Percentiles rank a stretch among this genome's conserved stretches.
Evolutionary conservation across 192 early-diverging fungal genomes (phyloP).

Genomic region (Pilobolus umbonatus): DNA sequence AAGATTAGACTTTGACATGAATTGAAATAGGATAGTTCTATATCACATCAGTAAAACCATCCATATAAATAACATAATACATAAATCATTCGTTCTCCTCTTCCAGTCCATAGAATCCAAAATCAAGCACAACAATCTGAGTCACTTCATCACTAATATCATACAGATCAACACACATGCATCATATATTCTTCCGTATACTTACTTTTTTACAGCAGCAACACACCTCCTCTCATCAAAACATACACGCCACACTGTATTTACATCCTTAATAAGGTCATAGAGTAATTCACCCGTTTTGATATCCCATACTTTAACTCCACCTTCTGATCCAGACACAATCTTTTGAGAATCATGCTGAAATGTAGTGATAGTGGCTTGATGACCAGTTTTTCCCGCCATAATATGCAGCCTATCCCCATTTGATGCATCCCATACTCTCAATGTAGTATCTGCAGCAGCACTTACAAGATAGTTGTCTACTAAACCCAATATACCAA

Average conservation of each 20-base stretch:
- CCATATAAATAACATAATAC: no score
- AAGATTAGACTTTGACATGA: no score
- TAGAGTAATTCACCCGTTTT: slow-evolving; percentile 75
- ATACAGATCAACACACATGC: neutral
- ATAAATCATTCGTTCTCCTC: slow-evolving; percentile 30
- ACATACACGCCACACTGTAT: slow-evolving; percentile 86
- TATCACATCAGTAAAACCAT: no score
- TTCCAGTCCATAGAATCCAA: slow-evolving; percentile 56
- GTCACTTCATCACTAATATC: slow-evolving; percentile 41
- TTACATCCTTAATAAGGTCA: slow-evolving; percentile 74
- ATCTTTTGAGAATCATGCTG: slow-evolving; percentile 91
- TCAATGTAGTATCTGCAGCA: slow-evolving; percentile 88
- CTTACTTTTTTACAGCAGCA: slow-evolving; percentile 60
- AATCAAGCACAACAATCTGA: slow-evolving; percentile 84
- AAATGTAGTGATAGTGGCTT: slow-evolving; percentile 92
- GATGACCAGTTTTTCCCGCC: slow-evolving; percentile 59
- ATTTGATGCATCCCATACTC: slow-evolving; percentile 81
- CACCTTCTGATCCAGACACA: slow-evolving; percentile 88
- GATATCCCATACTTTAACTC: slow-evolving; percentile 94
- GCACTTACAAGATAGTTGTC: slow-evolving; percentile 87
- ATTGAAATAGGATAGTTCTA: no score
- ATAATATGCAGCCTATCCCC: slow-evolving; percentile 55
- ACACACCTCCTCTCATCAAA: slow-evolving; percentile 86
- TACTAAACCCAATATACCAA: slow-evolving; percentile 86
- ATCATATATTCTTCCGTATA: neutral